These are phyloP conservation scores for Colletotrichum tofieldiae DNA, from an alignment of 2,329 filamentous ascomycete species.

Conservation along the genomic window DNA sequence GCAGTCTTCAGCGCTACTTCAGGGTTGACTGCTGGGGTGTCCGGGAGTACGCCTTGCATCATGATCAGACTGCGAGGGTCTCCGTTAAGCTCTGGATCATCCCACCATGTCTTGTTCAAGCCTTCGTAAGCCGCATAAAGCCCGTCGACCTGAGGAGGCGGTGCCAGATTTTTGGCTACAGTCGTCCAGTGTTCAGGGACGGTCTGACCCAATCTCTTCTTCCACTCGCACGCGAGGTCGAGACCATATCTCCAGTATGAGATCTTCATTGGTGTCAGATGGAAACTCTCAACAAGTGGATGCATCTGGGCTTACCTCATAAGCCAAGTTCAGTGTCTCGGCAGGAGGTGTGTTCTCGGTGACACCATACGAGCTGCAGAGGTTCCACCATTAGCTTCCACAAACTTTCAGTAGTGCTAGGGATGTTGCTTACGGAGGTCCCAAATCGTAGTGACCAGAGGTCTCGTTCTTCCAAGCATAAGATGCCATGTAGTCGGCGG, in stretches of 20 bases:
- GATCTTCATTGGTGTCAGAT: slow-evolving; percentile 41
- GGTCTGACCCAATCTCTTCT: slow-evolving; percentile 59
- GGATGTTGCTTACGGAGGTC: slow-evolving; percentile 54
- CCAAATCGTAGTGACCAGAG: slow-evolving; percentile 66
- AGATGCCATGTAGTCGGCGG: slow-evolving; percentile 73
- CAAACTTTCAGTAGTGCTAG: background rate
- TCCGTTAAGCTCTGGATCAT: slow-evolving; percentile 52
- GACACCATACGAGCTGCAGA: slow-evolving; percentile 58
- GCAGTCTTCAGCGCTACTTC: slow-evolving; percentile 55
- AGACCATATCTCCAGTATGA: slow-evolving; percentile 75
- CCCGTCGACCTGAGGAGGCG: slow-evolving; percentile 64
- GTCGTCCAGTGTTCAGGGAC: slow-evolving; percentile 63
- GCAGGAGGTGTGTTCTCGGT: slow-evolving; percentile 73
- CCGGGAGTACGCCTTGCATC: slow-evolving; percentile 61
- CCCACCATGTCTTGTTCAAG: slow-evolving; percentile 62
- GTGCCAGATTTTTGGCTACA: slow-evolving; percentile 67
- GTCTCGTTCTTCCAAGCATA: slow-evolving; percentile 70
- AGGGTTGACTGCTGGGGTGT: slow-evolving; percentile 55
- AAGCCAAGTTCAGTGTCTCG: slow-evolving; percentile 69
- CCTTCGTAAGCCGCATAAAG: slow-evolving; percentile 71
- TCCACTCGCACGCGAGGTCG: slow-evolving; percentile 68
- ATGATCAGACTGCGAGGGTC: slow-evolving; percentile 64
- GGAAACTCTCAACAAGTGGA: background rate
- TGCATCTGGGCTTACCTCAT: slow-evolving; percentile 59
- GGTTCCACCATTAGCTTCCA: background rate